phyloP scores from a whole-genome alignment of 78 protist species.

The Diacronema lutheri region DNA sequence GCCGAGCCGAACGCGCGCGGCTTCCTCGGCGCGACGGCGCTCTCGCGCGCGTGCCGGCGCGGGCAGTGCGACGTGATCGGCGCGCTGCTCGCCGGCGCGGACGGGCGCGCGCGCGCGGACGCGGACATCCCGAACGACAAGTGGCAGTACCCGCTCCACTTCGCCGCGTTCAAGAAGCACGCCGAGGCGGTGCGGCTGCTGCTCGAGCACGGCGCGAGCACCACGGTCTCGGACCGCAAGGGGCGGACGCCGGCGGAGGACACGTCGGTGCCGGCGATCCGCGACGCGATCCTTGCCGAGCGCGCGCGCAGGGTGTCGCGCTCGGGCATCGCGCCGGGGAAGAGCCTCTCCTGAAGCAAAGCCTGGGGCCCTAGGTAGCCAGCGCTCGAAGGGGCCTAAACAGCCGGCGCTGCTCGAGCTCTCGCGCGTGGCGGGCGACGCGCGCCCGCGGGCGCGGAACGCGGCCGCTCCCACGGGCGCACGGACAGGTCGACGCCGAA shows the following conservation, averaged over 20 bases:
- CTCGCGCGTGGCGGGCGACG: no score
- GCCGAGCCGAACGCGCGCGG: neutral
- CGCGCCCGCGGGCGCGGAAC: no score
- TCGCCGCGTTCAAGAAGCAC: constrained; percentile 16
- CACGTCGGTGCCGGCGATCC: neutral
- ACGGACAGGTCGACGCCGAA: no score
- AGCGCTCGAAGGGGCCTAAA: no score
- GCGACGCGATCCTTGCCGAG: no score
- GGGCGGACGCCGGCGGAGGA: constrained; percentile 26
- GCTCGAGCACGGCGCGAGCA: neutral
- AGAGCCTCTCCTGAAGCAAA: no score
- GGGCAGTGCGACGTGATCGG: neutral
- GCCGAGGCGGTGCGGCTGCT: neutral
- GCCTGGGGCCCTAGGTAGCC: no score
- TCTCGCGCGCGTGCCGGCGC: neutral
- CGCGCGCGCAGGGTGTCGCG: no score
- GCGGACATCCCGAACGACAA: neutral
- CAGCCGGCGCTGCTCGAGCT: no score
- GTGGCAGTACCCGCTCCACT: constrained; percentile 17
- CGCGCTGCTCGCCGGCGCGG: neutral
- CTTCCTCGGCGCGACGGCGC: constrained; percentile 4
- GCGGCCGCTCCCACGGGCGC: no score
- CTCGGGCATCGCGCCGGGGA: no score
- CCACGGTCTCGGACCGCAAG: neutral
- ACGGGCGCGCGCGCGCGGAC: neutral